A percentile compares a stretch with the other conserved stretches of the same genome.
These are phyloP conservation scores for Flueggea neowawraea DNA, from an alignment of 441 rosid species.

Conservation along the genomic window DNA sequence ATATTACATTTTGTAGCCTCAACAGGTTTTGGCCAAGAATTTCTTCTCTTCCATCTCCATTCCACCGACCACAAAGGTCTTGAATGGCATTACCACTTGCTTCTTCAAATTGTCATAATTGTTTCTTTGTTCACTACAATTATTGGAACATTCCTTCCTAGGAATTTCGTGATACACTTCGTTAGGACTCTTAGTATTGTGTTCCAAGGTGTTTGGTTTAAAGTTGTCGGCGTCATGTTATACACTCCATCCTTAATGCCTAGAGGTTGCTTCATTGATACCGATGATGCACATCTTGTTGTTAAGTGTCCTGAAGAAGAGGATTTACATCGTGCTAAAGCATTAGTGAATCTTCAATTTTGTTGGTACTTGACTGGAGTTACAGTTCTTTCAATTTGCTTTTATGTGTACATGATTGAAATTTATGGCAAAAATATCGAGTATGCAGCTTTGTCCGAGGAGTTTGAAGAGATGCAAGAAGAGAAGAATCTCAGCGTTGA, in stretches of 20 bases:
- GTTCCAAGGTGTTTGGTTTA: constrained; percentile 63
- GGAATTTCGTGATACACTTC: constrained; percentile 51
- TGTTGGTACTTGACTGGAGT: too few species aligned
- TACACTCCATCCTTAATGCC: constrained; percentile 40
- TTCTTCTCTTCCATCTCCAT: constrained; percentile 60
- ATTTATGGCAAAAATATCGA: too few species aligned
- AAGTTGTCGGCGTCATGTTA: constrained; percentile 55
- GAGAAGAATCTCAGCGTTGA: too few species aligned
- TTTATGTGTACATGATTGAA: too few species aligned
- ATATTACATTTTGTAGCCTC: constrained; percentile 43
- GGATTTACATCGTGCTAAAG: too few species aligned
- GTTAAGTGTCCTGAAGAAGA: too few species aligned
- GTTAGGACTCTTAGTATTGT: constrained; percentile 45
- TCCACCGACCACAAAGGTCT: constrained; percentile 62
- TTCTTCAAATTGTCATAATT: constrained; percentile 39
- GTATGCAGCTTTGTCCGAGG: too few species aligned
- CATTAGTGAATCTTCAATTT: too few species aligned
- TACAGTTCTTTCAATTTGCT: too few species aligned
- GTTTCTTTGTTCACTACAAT: constrained; percentile 48
- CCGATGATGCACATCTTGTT: too few species aligned
- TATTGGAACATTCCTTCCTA: constrained; percentile 42
- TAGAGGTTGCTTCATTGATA: too few species aligned
- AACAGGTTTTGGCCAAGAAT: constrained; percentile 47
- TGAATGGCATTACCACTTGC: constrained; percentile 62
- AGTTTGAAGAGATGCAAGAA: too few species aligned